Evolutionary conservation across 106 monocot species (phyloP).

Genomic region (Acorus calamus): DNA sequence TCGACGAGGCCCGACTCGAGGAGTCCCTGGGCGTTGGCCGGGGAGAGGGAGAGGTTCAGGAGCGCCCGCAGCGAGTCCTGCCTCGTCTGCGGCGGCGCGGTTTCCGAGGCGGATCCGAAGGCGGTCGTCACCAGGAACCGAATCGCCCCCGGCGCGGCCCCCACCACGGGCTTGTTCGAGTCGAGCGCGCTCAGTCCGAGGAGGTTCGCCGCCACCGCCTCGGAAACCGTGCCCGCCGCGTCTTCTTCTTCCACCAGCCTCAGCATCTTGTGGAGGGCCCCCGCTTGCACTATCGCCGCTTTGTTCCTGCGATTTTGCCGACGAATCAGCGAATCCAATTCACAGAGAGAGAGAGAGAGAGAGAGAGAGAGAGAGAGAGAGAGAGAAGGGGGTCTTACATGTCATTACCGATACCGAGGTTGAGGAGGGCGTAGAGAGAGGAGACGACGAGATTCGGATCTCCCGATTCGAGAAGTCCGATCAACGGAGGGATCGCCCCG

Average conservation of each 20-base stretch:
- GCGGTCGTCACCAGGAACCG: constrained; percentile 38
- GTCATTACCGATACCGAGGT: constrained; percentile 71
- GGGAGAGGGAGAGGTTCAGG: constrained; percentile 68
- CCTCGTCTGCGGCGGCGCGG: constrained; percentile 9
- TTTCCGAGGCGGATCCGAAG: constrained; percentile 18
- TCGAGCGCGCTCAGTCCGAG: constrained; percentile 75
- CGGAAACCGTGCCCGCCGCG: constrained; percentile 10
- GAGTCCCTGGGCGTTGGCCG: constrained; percentile 34
- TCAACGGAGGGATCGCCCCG: constrained; percentile 61
- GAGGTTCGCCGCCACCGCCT: constrained; percentile 71
- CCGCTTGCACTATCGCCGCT: constrained; percentile 62
- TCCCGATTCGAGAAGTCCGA: constrained; percentile 41
- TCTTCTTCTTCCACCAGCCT: constrained; percentile 11
- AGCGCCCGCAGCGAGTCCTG: constrained; percentile 71
- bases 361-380: neutral
- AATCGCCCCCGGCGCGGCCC: constrained; percentile 40
- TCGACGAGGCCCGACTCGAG: constrained; percentile 28
- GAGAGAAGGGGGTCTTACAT: constrained; percentile 20
- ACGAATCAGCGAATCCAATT: neutral
- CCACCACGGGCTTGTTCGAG: constrained; percentile 68
- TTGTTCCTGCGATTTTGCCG: constrained; percentile 48
- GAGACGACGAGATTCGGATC: constrained; percentile 6
- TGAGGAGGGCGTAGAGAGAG: constrained; percentile 78
- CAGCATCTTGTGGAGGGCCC: constrained; percentile 72
- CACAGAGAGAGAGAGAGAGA: neutral